Evolutionary conservation across 1,284 basidiomycete genomes (phyloP).

Genomic region (Cutaneotrichosporon sp.): DNA sequence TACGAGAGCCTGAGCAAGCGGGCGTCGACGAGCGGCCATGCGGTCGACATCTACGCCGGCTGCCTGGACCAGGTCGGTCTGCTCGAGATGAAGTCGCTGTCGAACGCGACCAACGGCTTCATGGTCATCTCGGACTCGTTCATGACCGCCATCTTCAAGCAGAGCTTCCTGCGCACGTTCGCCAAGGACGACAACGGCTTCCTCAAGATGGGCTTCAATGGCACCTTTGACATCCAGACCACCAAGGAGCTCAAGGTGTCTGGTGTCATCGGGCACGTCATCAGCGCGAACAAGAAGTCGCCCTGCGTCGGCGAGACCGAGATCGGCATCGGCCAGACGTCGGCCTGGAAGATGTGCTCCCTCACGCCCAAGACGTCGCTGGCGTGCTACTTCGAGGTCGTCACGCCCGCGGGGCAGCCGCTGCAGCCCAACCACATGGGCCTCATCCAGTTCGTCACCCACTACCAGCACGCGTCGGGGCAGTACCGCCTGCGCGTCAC

Average conservation of each 20-base stretch:
- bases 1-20: slow-evolving; percentile 95
- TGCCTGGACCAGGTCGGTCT: slow-evolving; percentile 98
- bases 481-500: slow-evolving; percentile 93
- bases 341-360: slow-evolving; percentile 97
- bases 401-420: slow-evolving; percentile 96
- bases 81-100: slow-evolving; percentile 94
- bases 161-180: slow-evolving; percentile 92
- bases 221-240: slow-evolving; percentile 96
- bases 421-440: slow-evolving; percentile 89
- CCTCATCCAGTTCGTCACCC: slow-evolving; percentile 97
- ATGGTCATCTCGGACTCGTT: slow-evolving; percentile 98
- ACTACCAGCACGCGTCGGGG: slow-evolving; percentile 96
- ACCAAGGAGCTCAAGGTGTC: slow-evolving; percentile 99
- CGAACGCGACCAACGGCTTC: slow-evolving; percentile 94
- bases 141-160: slow-evolving; percentile 98
- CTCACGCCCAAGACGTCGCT: slow-evolving; percentile 85
- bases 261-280: slow-evolving; percentile 95
- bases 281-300: slow-evolving; percentile 96
- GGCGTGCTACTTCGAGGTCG: slow-evolving; percentile 98
- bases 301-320: slow-evolving; percentile 98
- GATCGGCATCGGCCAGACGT: slow-evolving; percentile 98
- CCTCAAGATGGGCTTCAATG: slow-evolving; percentile 98
- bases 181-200: slow-evolving; percentile 91
- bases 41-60: slow-evolving; percentile 93
- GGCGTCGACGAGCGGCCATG: slow-evolving; percentile 91